phyloP scores from a whole-genome alignment of 805 yeast species.

The Wickerhamiella domercqiae region DNA sequence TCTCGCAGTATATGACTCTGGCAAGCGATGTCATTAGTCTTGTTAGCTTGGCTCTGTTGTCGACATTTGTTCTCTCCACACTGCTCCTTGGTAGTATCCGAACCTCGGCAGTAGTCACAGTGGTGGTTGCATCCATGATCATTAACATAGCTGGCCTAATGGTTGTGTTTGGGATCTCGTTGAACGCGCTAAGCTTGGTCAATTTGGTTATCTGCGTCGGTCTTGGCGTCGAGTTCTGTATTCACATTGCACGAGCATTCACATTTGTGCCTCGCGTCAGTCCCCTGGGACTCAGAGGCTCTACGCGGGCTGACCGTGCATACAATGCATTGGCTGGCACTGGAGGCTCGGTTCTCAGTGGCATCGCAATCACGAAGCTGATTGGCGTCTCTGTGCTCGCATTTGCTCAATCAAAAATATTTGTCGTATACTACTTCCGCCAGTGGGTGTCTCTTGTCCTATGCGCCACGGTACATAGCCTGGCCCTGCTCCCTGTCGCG shows the following conservation, averaged over 20 bases:
- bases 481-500: slow-evolving; percentile 63
- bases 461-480: slow-evolving; percentile 63
- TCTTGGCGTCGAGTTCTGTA: slow-evolving; percentile 82
- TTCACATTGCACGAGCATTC: slow-evolving; percentile 72
- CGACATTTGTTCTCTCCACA: slow-evolving; percentile 29
- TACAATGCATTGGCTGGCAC: slow-evolving; percentile 53
- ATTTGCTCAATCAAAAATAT: slow-evolving; percentile 73
- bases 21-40: slow-evolving; percentile 35
- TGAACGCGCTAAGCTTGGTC: slow-evolving; percentile 82
- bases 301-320: slow-evolving; percentile 24
- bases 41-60: slow-evolving; percentile 28
- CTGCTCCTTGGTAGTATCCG: slow-evolving; percentile 50
- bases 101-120: slow-evolving; percentile 40
- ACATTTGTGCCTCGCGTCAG: slow-evolving; percentile 30
- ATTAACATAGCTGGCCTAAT: slow-evolving; percentile 66
- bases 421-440: slow-evolving; percentile 80
- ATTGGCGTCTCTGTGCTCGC: slow-evolving; percentile 80
- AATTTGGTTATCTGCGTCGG: slow-evolving; percentile 88
- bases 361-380: slow-evolving; percentile 77
- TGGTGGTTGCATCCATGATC: slow-evolving; percentile 49
- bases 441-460: slow-evolving; percentile 82
- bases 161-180: slow-evolving; percentile 56
- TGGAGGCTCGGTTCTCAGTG: slow-evolving; percentile 85
- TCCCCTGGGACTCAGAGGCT: slow-evolving; percentile 20
- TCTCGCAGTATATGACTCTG: slow-evolving; percentile 71